Evolutionary conservation across 2,329 filamentous ascomycete species (phyloP).

Genomic region (Paecilomyces sp.): DNA sequence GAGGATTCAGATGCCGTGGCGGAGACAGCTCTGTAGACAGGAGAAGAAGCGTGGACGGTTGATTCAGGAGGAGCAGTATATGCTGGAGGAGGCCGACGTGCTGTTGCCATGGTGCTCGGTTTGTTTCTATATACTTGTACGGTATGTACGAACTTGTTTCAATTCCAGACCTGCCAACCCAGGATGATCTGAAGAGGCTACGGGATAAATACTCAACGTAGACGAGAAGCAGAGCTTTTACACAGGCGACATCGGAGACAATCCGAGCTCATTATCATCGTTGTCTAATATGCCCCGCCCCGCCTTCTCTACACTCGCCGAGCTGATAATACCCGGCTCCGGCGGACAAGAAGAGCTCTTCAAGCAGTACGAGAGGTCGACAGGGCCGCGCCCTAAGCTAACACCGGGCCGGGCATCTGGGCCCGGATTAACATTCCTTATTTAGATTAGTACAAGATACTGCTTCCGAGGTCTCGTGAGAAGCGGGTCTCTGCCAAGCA

Average conservation of each 20-base stretch:
- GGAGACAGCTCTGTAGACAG: conserved; percentile 30
- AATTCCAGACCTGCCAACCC: neutral
- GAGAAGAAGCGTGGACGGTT: conserved; percentile 26
- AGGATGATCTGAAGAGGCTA: neutral
- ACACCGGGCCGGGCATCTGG: neutral
- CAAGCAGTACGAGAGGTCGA: neutral
- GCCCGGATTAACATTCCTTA: neutral
- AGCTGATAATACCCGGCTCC: neutral
- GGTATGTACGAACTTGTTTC: neutral
- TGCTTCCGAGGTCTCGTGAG: neutral
- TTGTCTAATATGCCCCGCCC: neutral
- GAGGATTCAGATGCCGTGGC: conserved; percentile 21
- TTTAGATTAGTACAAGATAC: neutral
- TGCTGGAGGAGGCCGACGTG: conserved; percentile 29
- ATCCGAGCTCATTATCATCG: neutral
- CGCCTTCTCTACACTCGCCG: neutral
- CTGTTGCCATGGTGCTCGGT: conserved; percentile 8
- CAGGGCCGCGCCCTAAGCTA: neutral
- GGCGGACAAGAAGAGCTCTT: neutral
- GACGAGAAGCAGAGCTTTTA: neutral
- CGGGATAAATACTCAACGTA: neutral
- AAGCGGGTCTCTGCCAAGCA: neutral
- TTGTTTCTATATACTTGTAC: neutral
- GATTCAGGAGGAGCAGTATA: conserved; percentile 31
- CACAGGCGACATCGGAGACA: neutral